Evolutionary conservation across 108 stramenopile species (phyloP).

Genomic region (Epithemia pelagica): DNA sequence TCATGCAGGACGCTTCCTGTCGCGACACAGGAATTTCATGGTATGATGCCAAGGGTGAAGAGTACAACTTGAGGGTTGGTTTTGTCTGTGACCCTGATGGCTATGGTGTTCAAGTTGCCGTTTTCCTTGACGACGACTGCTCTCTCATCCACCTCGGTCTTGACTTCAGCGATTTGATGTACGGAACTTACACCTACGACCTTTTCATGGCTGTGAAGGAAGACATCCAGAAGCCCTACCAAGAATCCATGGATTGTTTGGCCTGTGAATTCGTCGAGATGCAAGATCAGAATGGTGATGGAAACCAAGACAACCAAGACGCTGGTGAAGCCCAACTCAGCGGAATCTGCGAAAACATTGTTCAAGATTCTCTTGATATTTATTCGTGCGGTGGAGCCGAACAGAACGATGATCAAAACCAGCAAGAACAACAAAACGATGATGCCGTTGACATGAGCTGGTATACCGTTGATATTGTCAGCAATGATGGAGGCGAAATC

Average conservation of each 20-base stretch:
- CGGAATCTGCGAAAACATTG: not conserved
- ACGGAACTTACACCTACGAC: not conserved
- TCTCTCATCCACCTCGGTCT: constrained; percentile 15
- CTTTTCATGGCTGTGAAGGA: not conserved
- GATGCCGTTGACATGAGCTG: not conserved
- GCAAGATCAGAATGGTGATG: not conserved
- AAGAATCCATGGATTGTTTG: not conserved
- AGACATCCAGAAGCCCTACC: not conserved
- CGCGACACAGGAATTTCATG: not conserved
- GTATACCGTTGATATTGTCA: not conserved
- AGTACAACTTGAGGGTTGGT: constrained; percentile 21
- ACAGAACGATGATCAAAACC: not conserved
- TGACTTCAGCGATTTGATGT: not conserved
- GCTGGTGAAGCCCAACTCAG: not conserved
- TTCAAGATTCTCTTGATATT: not conserved
- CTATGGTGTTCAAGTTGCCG: constrained; percentile 52
- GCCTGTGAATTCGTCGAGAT: not conserved
- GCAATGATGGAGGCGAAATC: not conserved
- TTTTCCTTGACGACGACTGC: constrained; percentile 58
- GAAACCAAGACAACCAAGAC: constrained; percentile 2
- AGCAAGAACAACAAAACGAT: not conserved
- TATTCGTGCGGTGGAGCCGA: not conserved
- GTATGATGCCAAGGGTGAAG: not conserved
- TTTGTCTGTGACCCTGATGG: constrained; percentile 57
- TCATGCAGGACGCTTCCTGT: not conserved